Evolutionary conservation across 2,329 filamentous ascomycete species (phyloP).

Genomic region (Epichloe amarillans): DNA sequence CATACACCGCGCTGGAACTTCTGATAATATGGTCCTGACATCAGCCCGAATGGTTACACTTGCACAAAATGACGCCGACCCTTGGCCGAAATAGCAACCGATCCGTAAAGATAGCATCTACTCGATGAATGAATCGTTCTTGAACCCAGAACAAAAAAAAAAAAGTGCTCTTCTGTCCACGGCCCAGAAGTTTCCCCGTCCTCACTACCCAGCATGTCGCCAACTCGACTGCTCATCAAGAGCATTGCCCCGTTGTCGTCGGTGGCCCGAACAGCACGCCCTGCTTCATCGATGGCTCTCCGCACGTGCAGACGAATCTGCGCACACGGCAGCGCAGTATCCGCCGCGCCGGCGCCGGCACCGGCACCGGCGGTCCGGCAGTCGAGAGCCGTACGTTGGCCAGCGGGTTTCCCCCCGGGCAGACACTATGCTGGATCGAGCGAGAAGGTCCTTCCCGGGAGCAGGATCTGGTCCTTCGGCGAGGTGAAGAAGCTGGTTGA

Average conservation of each 20-base stretch:
- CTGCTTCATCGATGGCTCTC: not conserved
- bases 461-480: conserved; percentile 34
- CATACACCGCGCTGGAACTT: too few species aligned
- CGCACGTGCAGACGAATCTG: too few species aligned
- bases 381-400: not conserved
- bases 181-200: too few species aligned
- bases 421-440: conserved; percentile 11
- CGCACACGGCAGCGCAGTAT: not conserved
- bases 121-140: not conserved
- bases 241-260: not conserved
- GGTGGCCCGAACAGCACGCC: not conserved
- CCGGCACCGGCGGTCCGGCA: not conserved
- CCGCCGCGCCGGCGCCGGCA: not conserved
- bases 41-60: too few species aligned
- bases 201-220: not conserved
- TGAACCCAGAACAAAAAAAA: not conserved
- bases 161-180: not conserved
- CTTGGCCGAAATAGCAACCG: too few species aligned
- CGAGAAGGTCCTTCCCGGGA: conserved; percentile 1
- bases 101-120: too few species aligned
- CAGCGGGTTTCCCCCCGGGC: not conserved
- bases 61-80: too few species aligned
- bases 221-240: not conserved
- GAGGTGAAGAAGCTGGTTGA: conserved; percentile 29
- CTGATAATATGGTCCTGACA: too few species aligned